Evolutionary conservation across 192 early-diverging fungal species (phyloP), one percentile per base, ranked within the genome.

Genomic region (Linnemannia hyalina): DNA sequence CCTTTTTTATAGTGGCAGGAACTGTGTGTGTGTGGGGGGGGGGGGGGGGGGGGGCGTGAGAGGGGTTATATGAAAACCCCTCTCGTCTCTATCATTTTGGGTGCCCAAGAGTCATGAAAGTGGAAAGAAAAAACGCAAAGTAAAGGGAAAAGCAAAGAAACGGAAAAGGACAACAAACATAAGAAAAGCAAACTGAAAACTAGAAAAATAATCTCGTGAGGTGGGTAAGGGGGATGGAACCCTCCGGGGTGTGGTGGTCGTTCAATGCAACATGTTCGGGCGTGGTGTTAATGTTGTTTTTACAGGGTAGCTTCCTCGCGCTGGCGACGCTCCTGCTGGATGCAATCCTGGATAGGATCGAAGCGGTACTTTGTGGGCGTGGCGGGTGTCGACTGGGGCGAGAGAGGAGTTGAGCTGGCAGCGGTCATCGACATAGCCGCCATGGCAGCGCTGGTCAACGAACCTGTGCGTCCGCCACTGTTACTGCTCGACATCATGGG

Each of bases 361-460:
- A 82, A 82, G 9, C 81, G 81, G 65, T 82, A 82, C n/a, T 77
- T 82, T 2, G 81, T 82, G 10, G 81, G 81, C n/a, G 81, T 82
- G 0, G 41, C 75, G 1, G 81, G 81, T 13, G 81, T 82, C 16
- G 81, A 82, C 41, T 82, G 81, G 11, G 81, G 81, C 55, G 81
- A 82, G 1, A 75, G 81, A 23, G 81, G 75, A 18, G 81, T 82
- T 70, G 73, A 73, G 5, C n/a, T 40, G 54, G 52, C 49, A 4
- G 72, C 26, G 4, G 38, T 26, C 72, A 47, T 73, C 16, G 72
- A 26, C 72, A 32, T 46, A n/a, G 73, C 42, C 26, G 36, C 47
- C 29, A 74, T 74, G 8, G 47, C 40, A 8, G 23, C 42, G 40
- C 70, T 72, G 70, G 23, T 55, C 73, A 74, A 36, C 9, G 42